phyloP scores from a whole-genome alignment of 208 protist genomes.

The Leishmania tarentolae region DNA sequence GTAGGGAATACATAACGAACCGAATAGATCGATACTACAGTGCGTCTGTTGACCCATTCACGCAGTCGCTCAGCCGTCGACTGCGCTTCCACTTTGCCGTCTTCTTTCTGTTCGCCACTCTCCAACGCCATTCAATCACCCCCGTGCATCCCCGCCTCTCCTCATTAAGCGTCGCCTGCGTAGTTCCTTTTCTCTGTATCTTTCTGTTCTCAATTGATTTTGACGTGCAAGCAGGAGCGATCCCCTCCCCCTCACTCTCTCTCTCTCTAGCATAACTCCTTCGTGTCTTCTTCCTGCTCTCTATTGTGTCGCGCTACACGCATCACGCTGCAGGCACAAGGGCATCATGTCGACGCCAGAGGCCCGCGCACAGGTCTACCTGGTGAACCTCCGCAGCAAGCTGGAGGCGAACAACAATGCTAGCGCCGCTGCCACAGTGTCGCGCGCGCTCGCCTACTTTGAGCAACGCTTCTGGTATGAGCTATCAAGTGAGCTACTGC shows the following conservation, averaged over 20 bases:
- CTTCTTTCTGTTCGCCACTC: neutral
- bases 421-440: conserved; percentile 46
- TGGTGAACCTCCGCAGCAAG: conserved; percentile 42
- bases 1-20: neutral
- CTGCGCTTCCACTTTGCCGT: neutral
- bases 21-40: neutral
- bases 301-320: neutral
- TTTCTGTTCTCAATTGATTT: neutral
- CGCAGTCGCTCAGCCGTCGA: neutral
- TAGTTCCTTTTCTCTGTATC: neutral
- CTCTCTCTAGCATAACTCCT: neutral
- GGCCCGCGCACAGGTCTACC: conserved; percentile 42
- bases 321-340: conserved; percentile 3
- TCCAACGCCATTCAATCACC: neutral
- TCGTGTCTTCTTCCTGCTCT: neutral
- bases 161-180: neutral
- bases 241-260: no score
- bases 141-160: neutral
- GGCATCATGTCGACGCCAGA: conserved; percentile 37
- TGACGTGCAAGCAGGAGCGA: neutral
- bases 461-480: conserved; percentile 75
- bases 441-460: conserved; percentile 41
- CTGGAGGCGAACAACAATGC: conserved; percentile 39
- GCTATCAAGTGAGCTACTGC: conserved; percentile 65
- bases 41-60: no score